Conservation (phyloP, 2,329 filamentous ascomycete genomes). For the Leptosphaerulina australis region DNA sequence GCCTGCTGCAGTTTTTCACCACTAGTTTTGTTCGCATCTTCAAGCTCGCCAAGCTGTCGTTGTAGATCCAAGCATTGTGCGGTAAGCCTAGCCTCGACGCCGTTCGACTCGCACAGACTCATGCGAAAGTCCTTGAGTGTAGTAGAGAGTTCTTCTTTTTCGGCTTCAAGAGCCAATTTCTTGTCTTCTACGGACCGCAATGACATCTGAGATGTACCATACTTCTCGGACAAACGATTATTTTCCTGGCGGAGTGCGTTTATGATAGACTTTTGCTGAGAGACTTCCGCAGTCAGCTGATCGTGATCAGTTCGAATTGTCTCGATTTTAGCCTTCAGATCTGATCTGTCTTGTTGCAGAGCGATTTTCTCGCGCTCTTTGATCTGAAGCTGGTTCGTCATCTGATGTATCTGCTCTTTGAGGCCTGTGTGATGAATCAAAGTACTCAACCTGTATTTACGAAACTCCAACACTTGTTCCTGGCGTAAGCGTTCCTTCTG, state of each 20-base stretch:
- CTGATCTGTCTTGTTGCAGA: constrained; percentile 4
- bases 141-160: constrained; percentile 20
- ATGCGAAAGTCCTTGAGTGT: constrained; percentile 16
- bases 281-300: constrained; percentile 9
- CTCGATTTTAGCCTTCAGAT: constrained; percentile 1
- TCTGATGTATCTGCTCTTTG: constrained; percentile 17
- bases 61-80: constrained; percentile 22
- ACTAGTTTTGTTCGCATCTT: constrained; percentile 6
- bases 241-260: constrained; percentile 23
- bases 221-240: constrained; percentile 1
- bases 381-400: constrained; percentile 5
- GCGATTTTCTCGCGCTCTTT: constrained; percentile 9
- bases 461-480: constrained; percentile 7
- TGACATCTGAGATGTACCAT: not conserved
- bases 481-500: constrained; percentile 11
- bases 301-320: constrained; percentile 13
- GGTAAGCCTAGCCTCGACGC: constrained; percentile 8
- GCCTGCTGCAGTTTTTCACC: constrained; percentile 15
- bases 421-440: constrained; percentile 13
- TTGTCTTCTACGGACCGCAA: not conserved
- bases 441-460: constrained; percentile 7
- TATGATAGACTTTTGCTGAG: constrained; percentile 16
- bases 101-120: constrained; percentile 15
- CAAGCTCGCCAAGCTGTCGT: constrained; percentile 16
- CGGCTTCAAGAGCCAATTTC: constrained; percentile 5